Base-by-base conservation (phyloP, 345 rosid species). In the Mangifera indica region DNA sequence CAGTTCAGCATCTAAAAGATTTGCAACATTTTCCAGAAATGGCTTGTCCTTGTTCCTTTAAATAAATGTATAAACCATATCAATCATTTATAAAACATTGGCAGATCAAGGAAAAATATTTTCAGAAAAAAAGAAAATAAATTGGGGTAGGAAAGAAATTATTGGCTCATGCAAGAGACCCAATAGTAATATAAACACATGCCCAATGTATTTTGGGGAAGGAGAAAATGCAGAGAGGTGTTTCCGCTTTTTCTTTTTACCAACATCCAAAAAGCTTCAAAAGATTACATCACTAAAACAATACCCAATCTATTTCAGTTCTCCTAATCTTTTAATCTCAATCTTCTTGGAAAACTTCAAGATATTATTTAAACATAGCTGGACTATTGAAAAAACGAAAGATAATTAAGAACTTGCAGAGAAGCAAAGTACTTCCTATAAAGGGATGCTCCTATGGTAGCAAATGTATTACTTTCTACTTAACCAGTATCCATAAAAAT, bases 31-130 rank as follows among this genome's bases (percentile, higher is more conserved):
- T 78, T 84, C 91, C 51, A 59, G 64, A 73, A 88, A 79, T 26
- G 87, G 66, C 72, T 67, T 84, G 53, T 86, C 89, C 74, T 80
- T 78, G 61, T 51, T 72, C 98, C 95, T 91, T 73, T 70, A 49
- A 49, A 49, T 49, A 49, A 17, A 49, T 13, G 6, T 49, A 49
- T 65, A 69, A 56, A 69, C 42, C 60, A 52, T 52, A 56, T 45
- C 26, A 69, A 13, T 54, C 53, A 48, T 63, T 54, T 66, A 22
- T n/a, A 18, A 58, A 4, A 74, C 2, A 44, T 24, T 48, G 2
- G 54, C 51, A 6, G 42, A 26, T 44, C 17, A 69, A 46, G 57
- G 34, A 22, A 51, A 49, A 13, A 46, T 25, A 10, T 17, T 52
- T 57, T 25, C 14, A 29, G 20, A 64, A 76, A 4, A 54, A 40